These are phyloP conservation scores for Gossypium turneri DNA, from an alignment of 345 rosid species.

Conservation along the genomic window DNA sequence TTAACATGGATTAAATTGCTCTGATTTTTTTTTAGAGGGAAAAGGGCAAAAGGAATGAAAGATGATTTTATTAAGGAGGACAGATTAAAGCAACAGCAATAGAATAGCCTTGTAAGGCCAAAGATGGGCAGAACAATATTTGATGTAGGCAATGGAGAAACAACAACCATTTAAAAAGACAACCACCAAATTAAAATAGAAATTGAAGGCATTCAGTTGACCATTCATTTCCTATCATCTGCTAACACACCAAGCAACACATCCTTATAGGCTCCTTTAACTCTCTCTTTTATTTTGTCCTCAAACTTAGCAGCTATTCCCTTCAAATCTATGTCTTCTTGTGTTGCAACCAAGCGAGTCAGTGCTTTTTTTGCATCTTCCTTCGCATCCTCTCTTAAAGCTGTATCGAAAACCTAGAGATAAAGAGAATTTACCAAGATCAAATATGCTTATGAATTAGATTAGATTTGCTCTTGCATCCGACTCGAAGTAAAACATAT, in stretches of 20 bases:
- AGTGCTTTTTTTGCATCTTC: constrained; percentile 51
- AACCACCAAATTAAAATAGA: neutral
- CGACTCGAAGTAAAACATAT: too few species aligned
- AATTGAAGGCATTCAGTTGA: neutral
- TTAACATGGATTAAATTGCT: too few species aligned
- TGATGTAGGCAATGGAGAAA: neutral
- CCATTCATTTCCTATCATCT: constrained; percentile 34
- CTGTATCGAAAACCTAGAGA: constrained; percentile 51
- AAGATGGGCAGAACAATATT: neutral
- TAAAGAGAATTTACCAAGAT: neutral
- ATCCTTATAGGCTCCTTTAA: constrained; percentile 80
- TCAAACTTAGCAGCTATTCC: constrained; percentile 51
- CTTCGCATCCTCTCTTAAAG: constrained; percentile 48
- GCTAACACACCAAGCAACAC: constrained; percentile 53
- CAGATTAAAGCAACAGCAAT: neutral
- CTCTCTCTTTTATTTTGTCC: constrained; percentile 42
- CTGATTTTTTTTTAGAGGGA: too few species aligned
- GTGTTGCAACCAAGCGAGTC: constrained; percentile 64
- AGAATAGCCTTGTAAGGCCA: neutral
- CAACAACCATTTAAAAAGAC: neutral
- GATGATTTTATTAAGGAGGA: neutral
- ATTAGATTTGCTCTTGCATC: too few species aligned
- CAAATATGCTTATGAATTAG: neutral
- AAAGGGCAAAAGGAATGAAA: neutral
- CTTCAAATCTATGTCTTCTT: constrained; percentile 63